These are phyloP conservation scores for Umbellularia californica DNA, from an alignment of 164 flowering plant species.

Conservation along the genomic window DNA sequence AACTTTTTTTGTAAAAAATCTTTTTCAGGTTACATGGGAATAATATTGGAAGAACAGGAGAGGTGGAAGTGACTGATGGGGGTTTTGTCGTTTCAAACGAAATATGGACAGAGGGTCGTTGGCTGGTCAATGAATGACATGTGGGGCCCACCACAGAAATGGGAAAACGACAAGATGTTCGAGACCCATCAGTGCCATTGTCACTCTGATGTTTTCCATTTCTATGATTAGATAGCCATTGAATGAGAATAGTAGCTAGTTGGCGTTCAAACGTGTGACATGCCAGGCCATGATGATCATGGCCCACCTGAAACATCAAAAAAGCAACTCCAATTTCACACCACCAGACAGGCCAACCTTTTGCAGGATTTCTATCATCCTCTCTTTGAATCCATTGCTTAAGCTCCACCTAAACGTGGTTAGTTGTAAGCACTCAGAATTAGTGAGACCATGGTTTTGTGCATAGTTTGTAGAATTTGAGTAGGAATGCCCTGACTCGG, in stretches of 20 bases:
- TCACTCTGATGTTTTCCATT: not conserved
- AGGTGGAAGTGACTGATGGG: not conserved
- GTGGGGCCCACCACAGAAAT: constrained; percentile 5
- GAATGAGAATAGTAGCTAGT: not conserved
- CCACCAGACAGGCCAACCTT: not conserved
- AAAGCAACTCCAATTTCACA: not conserved
- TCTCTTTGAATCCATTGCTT: not conserved
- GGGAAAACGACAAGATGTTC: constrained; percentile 3
- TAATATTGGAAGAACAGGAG: too few relatives aligned
- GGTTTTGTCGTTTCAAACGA: not conserved
- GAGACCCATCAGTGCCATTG: constrained; percentile 5
- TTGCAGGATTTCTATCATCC: not conserved
- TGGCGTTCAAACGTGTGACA: constrained; percentile 1
- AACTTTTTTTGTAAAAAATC: too few relatives aligned
- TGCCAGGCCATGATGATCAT: not conserved
- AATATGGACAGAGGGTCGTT: not conserved
- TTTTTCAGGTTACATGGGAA: too few relatives aligned
- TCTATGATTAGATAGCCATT: constrained; percentile 3
- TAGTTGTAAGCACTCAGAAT: too few relatives aligned
- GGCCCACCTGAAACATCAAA: not conserved
- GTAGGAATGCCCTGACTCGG: too few relatives aligned
- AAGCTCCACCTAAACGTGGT: too few relatives aligned
- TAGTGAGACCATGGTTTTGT: too few relatives aligned
- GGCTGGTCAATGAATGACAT: constrained; percentile 1
- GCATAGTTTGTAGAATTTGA: too few relatives aligned